Evolutionary conservation across 2,329 filamentous ascomycete genomes (phyloP).

Genomic region (Aspergillus carbonarius): DNA sequence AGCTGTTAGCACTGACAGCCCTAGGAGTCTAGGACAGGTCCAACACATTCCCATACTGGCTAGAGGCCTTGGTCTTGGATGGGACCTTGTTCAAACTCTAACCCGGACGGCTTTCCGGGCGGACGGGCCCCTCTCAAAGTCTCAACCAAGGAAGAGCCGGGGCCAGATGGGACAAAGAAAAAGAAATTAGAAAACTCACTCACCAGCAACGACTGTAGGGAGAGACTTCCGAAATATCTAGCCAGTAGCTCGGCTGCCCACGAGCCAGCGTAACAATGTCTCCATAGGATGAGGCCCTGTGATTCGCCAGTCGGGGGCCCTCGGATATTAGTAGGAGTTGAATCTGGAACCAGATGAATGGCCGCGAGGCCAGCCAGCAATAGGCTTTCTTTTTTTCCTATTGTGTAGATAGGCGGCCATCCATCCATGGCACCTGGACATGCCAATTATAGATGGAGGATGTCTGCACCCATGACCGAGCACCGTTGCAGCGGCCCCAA

Average conservation of each 20-base stretch:
- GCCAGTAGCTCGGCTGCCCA: neutral
- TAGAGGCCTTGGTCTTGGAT: neutral
- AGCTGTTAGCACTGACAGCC: slow-evolving; percentile 2
- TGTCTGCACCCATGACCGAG: neutral
- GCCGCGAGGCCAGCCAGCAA: neutral
- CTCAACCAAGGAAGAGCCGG: neutral
- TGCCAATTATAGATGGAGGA: neutral
- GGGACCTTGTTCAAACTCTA: slow-evolving; percentile 4
- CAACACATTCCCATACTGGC: neutral
- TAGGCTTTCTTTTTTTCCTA: neutral
- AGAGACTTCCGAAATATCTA: neutral
- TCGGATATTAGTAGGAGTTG: neutral
- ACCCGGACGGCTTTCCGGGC: neutral
- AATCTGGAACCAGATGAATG: neutral
- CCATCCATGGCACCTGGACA: neutral
- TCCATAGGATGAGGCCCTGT: neutral
- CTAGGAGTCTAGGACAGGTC: neutral
- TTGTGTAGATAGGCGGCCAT: neutral
- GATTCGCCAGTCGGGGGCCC: neutral
- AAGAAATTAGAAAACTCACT: neutral
- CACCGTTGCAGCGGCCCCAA: neutral
- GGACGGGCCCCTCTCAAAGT: neutral
- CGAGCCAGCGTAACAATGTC: neutral
- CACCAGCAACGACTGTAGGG: neutral
- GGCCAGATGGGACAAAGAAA: neutral